phyloP scores from a whole-genome alignment of 768 basidiomycete genomes.

The Leccinum broughii region DNA sequence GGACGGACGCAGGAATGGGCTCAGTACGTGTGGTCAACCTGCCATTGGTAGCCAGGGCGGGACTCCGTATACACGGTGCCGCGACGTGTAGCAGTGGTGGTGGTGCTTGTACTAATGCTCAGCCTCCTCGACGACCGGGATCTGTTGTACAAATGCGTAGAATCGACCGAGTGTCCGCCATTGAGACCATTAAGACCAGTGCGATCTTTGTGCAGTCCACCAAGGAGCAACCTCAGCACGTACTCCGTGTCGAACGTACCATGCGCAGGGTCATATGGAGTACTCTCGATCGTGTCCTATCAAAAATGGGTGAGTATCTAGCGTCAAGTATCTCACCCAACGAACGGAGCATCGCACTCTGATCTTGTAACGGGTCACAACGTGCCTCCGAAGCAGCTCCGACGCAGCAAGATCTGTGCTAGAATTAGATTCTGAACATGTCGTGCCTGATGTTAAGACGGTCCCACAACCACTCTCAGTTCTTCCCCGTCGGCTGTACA shows the following conservation, averaged over 20 bases:
- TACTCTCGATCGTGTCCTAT: conserved; percentile 50
- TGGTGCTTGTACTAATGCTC: background rate
- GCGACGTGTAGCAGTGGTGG: too few species aligned
- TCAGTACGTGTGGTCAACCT: too few species aligned
- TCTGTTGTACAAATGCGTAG: background rate
- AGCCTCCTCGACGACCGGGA: conserved; percentile 6
- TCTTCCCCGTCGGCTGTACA: conserved; percentile 29
- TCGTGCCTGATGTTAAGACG: conserved; percentile 29
- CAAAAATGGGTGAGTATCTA: background rate
- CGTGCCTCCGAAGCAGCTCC: conserved; percentile 39
- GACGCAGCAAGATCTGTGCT: conserved; percentile 39
- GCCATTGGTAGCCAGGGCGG: too few species aligned
- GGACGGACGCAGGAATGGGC: too few species aligned
- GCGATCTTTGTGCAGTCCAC: conserved; percentile 21
- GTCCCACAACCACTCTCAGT: conserved; percentile 37
- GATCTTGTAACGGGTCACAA: conserved; percentile 32
- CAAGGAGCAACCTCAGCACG: conserved; percentile 36
- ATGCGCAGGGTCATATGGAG: conserved; percentile 34
- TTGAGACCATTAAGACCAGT: conserved; percentile 2
- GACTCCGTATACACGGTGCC: too few species aligned
- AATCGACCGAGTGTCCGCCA: conserved; percentile 10
- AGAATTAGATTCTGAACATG: conserved; percentile 46
- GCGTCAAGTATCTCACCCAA: background rate
- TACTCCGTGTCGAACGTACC: conserved; percentile 36
- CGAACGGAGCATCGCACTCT: conserved; percentile 18